Base-by-base conservation (phyloP, 306 rosid species). In the Cicer bijugum region DNA sequence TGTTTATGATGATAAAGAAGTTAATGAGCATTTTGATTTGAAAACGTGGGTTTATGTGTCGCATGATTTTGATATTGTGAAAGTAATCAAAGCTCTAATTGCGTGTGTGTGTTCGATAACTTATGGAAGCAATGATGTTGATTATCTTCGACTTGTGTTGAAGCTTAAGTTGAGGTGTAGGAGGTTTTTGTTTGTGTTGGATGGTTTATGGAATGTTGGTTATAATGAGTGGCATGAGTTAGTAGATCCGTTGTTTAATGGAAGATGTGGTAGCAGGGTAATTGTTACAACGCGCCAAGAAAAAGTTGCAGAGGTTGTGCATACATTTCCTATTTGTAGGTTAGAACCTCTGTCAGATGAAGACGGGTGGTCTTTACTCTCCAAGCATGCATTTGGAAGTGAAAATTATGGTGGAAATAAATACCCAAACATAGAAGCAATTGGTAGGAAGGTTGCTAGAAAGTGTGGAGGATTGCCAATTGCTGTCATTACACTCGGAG, bases 381-480 rank as follows among this genome's bases (percentile, higher is more conserved):
- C 47, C 9, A 82, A 78, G 6, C 86, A 84, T 28, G 88, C 85
- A 74, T 66, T 78, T 19, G 81, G 40, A 38, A 68, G 70, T 33
- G 52, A 46, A 55, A 50, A 20, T 9, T 4, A 12, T 12, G 37
- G 68, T 2, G 64, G 12, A 1, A n/a, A 61, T 8, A 75, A 5
- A 10, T 23, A 57, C 42, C 74, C 67, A 6, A 71, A 51, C 17
- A 43, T 82, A 6, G 74, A 79, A 76, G 72, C 19, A 57, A 77
- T 82, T 55, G 88, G 84, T 4, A 71, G 66, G 58, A 28, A 84
- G 20, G 61, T 86, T 63, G 77, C 80, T 38, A 71, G 23, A 5
- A 84, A 62, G 77, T 82, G 88, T 15, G 79, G 44, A 8, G 90
- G 90, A 11, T 62, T 86, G 61, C 90, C 90, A 6, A 1, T 82